These are phyloP conservation scores for Sporothrix globosa DNA, from an alignment of 2,329 filamentous ascomycete species.

Conservation along the genomic window DNA sequence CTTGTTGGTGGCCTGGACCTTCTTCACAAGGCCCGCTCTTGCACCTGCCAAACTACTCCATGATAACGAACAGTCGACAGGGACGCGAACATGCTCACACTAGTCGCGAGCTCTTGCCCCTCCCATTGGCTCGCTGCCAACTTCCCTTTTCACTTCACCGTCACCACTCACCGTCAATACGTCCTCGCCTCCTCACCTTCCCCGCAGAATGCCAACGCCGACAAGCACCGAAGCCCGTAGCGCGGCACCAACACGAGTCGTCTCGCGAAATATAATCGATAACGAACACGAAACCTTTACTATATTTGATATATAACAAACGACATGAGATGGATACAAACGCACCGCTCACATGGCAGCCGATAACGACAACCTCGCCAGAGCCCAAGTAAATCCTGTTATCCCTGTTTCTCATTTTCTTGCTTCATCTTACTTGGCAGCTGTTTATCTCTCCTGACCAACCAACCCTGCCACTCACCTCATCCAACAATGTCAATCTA, in stretches of 20 bases:
- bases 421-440: not conserved
- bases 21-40: not conserved
- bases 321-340: no score
- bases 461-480: not conserved
- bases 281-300: no score
- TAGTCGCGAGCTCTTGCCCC: not conserved
- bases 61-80: not conserved
- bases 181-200: not conserved
- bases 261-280: no score
- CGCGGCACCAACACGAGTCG: no score
- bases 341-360: no score
- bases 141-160: not conserved
- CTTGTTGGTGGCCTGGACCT: no score
- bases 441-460: no score
- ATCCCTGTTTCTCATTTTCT: not conserved
- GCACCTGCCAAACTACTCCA: not conserved
- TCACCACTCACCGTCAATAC: not conserved
- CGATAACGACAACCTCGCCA: no score
- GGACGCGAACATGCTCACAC: not conserved
- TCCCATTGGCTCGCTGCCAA: conserved; percentile 2
- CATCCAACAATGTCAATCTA: not conserved
- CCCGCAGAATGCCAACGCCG: no score
- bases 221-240: no score
- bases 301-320: no score
- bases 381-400: no score